Evolutionary conservation across 78 protist species (phyloP), one percentile per base, ranked within the genome.

Genomic region (Dictyostelium intermedium): DNA sequence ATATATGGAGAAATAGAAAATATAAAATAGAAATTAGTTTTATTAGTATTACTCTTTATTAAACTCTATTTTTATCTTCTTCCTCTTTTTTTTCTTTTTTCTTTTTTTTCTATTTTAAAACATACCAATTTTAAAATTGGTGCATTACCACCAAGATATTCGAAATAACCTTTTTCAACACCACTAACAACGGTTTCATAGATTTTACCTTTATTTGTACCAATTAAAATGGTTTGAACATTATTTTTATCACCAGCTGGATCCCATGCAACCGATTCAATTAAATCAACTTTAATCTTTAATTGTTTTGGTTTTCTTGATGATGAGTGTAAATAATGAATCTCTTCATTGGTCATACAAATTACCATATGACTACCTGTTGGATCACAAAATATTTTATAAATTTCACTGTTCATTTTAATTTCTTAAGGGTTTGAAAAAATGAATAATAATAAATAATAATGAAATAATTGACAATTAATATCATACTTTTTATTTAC

Each of bases 241-340:
- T 60, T 43, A 5, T 76, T 4, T 16, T 66, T 86, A 35, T 87
- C 95, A 32, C 43, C 35, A 8, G 32, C 14, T 61, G 16, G 34
- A 56, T 92, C 91, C 98, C 98, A 97, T 14, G 97, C 98, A 72
- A 97, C 81, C 2, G 97, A 89, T 32, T 93, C 96, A 76, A 97
- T 95, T n/a, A 86, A 50, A 56, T 56, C 73, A 5, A 78, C 63
- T 6, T 23, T 53, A 27, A 76, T 27, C 7, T 84, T 32, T 47
- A 85, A 70, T 39, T 1, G 14, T 69, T 92, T 91, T 30, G 95
- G 93, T 91, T 97, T 96, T 56, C 85, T 73, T 66, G 45, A 39
- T 11, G 43, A 7, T 20, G 69, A 1, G 61, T 95, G 85, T 5
- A 96, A 56, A 85, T 97, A 96, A 35, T 69, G 91, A 18, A 94